Base-by-base conservation (phyloP, 108 stramenopile genomes). In the Cyclostephanos tholiformis region DNA sequence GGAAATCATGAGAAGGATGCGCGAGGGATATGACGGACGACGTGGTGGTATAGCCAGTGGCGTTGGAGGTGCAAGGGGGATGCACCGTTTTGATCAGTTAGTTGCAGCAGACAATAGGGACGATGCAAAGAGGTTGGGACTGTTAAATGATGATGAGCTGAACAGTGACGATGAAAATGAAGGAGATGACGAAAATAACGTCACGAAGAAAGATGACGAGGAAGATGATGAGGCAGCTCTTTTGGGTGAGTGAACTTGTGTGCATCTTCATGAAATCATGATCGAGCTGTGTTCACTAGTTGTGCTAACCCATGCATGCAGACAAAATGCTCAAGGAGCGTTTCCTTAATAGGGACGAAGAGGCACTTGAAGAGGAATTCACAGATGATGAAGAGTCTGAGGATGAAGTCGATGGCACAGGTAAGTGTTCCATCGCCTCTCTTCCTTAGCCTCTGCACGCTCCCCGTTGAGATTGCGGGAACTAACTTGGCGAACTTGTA, bases 1-100 rank as follows among this genome's bases (percentile, higher is more conserved):
- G 79, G 92, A 93, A 75, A 92, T 95, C 30, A 75, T 95, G 65
- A 67, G 95, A 20, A 83, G 92, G 7, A 93, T 93, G 92, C 82
- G 92, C 27, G 95, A 95, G 58, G 95, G 95, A 48, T 92, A 93
- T 69, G 92, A 93, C 82, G 95, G 95, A 2, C 85, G 95, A 32
- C 80, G 91, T 20, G 91, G 92, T 48, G 94, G 91, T 6, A 89
- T 91, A 65, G 91, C 91, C 2, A 87, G 88, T 52, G 86, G 91
- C 25, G 78, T 83, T 19, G 85, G 82, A 25, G 88, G 89, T 50
- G 94, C 91, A 26, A 73, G 94, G 46, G 94, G 94, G 36, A 84
- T 84, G 17, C 85, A 82, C 52, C 81, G 89, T 22, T 95, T 92
- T 63, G 90, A 95, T 71, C 86, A 90, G 55, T 77, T 95, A 41